A percentile compares a stretch with the other conserved stretches of the same genome.
phyloP scores from a whole-genome alignment of 257 asterid genomes.

The Solanum piurae region DNA sequence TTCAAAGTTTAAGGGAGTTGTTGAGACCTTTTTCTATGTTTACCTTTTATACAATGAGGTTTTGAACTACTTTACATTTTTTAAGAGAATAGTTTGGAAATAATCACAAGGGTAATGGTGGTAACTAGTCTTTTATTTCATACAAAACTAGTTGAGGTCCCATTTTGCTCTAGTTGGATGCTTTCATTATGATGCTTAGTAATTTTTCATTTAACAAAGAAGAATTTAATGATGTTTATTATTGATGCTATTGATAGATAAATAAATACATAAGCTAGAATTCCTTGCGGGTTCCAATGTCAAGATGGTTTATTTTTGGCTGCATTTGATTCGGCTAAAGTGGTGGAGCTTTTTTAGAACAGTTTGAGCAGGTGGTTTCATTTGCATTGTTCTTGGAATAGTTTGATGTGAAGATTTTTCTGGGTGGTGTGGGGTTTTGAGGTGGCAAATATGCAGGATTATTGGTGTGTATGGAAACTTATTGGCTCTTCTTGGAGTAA shows the following conservation, averaged over 20 bases:
- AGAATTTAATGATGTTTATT: background rate
- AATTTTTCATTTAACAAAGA: background rate
- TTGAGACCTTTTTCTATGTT: background rate
- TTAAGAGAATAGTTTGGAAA: background rate
- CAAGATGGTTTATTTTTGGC: background rate
- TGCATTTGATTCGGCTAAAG: background rate
- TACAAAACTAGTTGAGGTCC: background rate
- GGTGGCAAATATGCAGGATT: background rate
- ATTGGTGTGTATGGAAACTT: background rate
- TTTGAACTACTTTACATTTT: background rate
- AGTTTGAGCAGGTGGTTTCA: background rate
- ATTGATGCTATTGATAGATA: background rate
- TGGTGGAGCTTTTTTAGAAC: background rate
- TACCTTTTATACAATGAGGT: background rate
- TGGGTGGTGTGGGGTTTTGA: background rate
- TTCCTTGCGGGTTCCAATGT: background rate
- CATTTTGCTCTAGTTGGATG: background rate
- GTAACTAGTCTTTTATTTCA: too few species aligned
- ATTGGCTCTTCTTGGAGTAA: background rate
- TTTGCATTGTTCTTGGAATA: background rate
- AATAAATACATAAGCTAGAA: background rate
- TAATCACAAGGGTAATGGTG: background rate
- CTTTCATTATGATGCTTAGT: background rate
- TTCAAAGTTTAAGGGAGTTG: background rate
- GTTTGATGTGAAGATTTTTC: background rate